A percentile compares a stretch with the other conserved stretches of the same genome.
These are phyloP conservation scores for Fusarium sororula DNA, from an alignment of 2,329 filamentous ascomycete species.

Conservation along the genomic window DNA sequence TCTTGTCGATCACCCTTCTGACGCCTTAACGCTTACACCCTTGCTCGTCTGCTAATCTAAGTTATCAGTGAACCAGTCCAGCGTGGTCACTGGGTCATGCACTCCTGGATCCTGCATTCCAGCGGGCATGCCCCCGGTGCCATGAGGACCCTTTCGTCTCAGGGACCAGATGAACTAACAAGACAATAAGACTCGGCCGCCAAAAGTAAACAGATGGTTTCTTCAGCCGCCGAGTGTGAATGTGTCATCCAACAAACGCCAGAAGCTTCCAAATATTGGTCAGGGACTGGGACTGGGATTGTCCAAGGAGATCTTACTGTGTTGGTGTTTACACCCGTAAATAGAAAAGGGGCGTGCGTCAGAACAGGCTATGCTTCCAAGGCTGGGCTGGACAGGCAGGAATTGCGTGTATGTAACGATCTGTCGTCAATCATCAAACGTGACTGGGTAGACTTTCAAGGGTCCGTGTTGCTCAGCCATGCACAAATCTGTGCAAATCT, in stretches of 20 bases:
- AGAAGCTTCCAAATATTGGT: conserved; percentile 14
- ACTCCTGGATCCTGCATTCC: conserved; percentile 44
- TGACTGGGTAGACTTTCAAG: conserved; percentile 25
- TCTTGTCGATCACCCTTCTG: conserved; percentile 26
- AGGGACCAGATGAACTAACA: conserved; percentile 18
- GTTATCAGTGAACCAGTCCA: conserved; percentile 30
- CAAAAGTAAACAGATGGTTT: conserved; percentile 23
- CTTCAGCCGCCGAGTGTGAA: conserved; percentile 8
- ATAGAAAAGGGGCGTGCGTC: conserved; percentile 34
- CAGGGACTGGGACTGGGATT: conserved; percentile 13
- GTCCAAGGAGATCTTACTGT: conserved; percentile 4
- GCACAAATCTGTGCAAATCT: conserved; percentile 28
- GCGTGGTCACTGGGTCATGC: conserved; percentile 30
- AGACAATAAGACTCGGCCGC: not conserved
- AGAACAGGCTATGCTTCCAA: conserved; percentile 27
- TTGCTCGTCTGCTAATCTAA: conserved; percentile 25
- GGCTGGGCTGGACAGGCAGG: conserved; percentile 10
- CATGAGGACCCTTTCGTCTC: conserved; percentile 19
- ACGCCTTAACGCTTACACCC: conserved; percentile 15
- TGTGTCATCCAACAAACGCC: conserved; percentile 20
- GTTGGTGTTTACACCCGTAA: conserved; percentile 19
- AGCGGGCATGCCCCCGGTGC: conserved; percentile 9
- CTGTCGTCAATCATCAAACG: conserved; percentile 17
- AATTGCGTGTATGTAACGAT: conserved; percentile 19
- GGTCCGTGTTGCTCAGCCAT: conserved; percentile 23